These are phyloP conservation scores for Saitozyma podzolica DNA, from an alignment of 768 basidiomycete genomes.

Conservation along the genomic window DNA sequence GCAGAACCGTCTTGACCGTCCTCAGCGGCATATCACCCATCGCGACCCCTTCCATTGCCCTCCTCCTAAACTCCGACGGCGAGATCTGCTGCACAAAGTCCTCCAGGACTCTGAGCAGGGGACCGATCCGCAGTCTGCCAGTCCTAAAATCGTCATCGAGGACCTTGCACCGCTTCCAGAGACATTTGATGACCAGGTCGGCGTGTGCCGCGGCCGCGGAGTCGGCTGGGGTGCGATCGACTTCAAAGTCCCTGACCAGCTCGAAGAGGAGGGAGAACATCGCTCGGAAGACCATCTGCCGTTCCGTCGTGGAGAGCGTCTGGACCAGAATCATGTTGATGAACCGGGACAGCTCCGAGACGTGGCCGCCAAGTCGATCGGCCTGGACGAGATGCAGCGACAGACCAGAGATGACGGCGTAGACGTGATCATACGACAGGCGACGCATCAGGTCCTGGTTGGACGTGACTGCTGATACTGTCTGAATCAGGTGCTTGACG, in stretches of 20 bases:
- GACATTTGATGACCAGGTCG: slow-evolving; percentile 89
- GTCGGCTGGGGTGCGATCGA: slow-evolving; percentile 60
- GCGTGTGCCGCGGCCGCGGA: slow-evolving; percentile 85
- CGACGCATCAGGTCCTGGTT: slow-evolving; percentile 83
- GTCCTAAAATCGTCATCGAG: slow-evolving; percentile 88
- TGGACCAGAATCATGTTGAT: slow-evolving; percentile 98
- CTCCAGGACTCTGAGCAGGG: slow-evolving; percentile 88
- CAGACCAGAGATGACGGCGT: slow-evolving; percentile 84
- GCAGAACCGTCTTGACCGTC: slow-evolving; percentile 97
- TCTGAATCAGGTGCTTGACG: slow-evolving; percentile 96
- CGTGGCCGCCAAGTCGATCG: slow-evolving; percentile 77
- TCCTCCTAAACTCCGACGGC: slow-evolving; percentile 92
- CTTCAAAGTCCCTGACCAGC: slow-evolving; percentile 59
- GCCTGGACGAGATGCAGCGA: slow-evolving; percentile 89
- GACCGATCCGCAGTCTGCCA: slow-evolving; percentile 75
- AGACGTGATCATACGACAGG: slow-evolving; percentile 78
- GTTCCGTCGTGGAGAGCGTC: slow-evolving; percentile 82
- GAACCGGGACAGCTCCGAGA: slow-evolving; percentile 90
- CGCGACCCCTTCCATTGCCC: slow-evolving; percentile 86
- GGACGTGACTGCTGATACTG: slow-evolving; percentile 91
- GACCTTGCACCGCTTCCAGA: slow-evolving; percentile 95
- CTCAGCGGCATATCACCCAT: slow-evolving; percentile 97
- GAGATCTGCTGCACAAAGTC: slow-evolving; percentile 89
- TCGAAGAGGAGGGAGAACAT: slow-evolving; percentile 79
- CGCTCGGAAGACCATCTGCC: slow-evolving; percentile 73